These are phyloP conservation scores for Zasmidium citrigriseum DNA, from an alignment of 2,329 filamentous ascomycete species.

Conservation along the genomic window DNA sequence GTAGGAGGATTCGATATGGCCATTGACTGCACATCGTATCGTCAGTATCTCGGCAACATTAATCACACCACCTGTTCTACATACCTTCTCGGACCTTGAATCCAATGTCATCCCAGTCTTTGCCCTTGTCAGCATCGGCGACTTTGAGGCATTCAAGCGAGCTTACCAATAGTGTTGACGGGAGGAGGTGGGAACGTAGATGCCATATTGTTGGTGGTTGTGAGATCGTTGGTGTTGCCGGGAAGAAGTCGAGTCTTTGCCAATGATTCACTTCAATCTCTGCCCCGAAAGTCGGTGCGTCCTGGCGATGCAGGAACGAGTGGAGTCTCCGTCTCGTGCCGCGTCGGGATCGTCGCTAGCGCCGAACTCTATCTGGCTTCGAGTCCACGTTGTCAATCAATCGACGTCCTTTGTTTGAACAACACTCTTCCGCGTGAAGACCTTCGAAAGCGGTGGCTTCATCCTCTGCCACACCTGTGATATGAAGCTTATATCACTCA, in stretches of 20 bases:
- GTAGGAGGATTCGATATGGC: conserved; percentile 88
- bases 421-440: too few species aligned
- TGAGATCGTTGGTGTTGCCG: not conserved
- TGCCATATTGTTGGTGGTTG: conserved; percentile 26
- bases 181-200: conserved; percentile 71
- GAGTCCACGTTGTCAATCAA: not conserved
- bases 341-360: not conserved
- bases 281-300: conserved; percentile 7
- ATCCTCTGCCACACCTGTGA: not conserved
- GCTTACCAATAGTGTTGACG: conserved; percentile 69
- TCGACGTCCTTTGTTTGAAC: not conserved
- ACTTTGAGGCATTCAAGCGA: not conserved
- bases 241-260: not conserved
- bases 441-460: too few species aligned
- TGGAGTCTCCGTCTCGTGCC: not conserved
- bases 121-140: conserved; percentile 12
- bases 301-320: not conserved
- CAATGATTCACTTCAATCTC: conserved; percentile 8
- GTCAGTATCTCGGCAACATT: not conserved
- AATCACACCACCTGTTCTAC: conserved; percentile 17
- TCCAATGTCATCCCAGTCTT: conserved; percentile 89
- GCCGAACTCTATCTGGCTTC: not conserved
- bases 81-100: conserved; percentile 88
- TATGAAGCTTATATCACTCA: not conserved
- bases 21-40: conserved; percentile 75